Base-by-base conservation (phyloP, 2,329 filamentous ascomycete genomes). In the Mariannaea sp. region DNA sequence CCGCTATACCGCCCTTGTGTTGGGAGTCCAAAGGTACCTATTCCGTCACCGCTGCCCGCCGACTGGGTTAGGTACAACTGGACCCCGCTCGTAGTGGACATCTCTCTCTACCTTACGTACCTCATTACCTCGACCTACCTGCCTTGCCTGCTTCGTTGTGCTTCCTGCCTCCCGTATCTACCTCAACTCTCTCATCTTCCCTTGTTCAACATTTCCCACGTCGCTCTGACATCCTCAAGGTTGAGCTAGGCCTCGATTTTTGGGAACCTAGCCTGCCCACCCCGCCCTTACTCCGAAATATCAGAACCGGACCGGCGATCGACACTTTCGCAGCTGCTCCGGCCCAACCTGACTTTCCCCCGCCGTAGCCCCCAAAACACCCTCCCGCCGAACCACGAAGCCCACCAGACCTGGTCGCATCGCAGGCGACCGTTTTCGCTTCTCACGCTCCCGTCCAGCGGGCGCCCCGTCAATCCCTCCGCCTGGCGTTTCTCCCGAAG, bases 351-450 rank as follows among this genome's bases (percentile, higher is more conserved):
- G 17, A 45, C 39, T 51, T n/a, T n/a, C 48, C 39, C 59, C 35
- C 46, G 55, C 33, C 43, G 39, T 55, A 48, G 62, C 62, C 62
- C 59, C 62, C 62, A 65, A 65, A 55, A 53, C 48, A 55, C 51
- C n/a, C 59, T 38, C 53, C 54, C 53, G 49, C 44, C 60, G 50
- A 48, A 22, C 14, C 16, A 20, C 48, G 39, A 46, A 52, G 57
- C 47, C 58, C 49, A 49, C 58, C 57, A 60, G 38, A 59, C 55
- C 62, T 47, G 69, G 69, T 65, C 68, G 69, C 70, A 71, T 71
- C 57, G 49, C 47, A 62, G 58, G 64, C 65, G 61, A 64, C 64
- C 68, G 59, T 49, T 55, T 38, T 33, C 57, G 59, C 54, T 43
- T 20, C 49, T 32, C 59, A 29, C 53, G 47, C 49, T 32, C 47